A percentile compares a stretch with the other conserved stretches of the same genome.
phyloP scores from a whole-genome alignment of 2,329 filamentous ascomycete species.

The Clonostachys solani region DNA sequence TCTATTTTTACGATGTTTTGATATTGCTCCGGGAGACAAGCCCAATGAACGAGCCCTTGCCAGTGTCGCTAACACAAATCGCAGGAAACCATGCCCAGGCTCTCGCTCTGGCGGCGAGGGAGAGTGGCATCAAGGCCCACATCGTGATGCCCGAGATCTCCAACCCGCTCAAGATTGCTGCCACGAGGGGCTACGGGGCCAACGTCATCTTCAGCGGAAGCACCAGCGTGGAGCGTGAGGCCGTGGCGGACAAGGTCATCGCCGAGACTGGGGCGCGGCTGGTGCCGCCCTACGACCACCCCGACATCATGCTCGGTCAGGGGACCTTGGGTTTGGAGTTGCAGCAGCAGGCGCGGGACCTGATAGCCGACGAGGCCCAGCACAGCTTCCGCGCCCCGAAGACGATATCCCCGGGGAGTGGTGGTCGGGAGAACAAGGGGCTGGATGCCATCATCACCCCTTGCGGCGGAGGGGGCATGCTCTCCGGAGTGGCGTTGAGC shows the following conservation, averaged over 20 bases:
- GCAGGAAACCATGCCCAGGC: conserved; percentile 93
- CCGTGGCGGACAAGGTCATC: conserved; percentile 65
- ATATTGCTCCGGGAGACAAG: not conserved
- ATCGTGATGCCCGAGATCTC: conserved; percentile 92
- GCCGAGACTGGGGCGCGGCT: conserved; percentile 70
- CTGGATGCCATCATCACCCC: conserved; percentile 76
- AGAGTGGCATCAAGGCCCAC: conserved; percentile 70
- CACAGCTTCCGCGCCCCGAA: conserved; percentile 2
- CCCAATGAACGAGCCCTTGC: not conserved
- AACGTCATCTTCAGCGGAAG: conserved; percentile 77
- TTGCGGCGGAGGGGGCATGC: conserved; percentile 83
- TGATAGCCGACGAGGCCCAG: conserved; percentile 31
- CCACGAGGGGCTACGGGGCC: conserved; percentile 74
- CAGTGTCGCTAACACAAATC: not conserved
- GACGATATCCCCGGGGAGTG: not conserved
- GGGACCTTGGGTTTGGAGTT: conserved; percentile 87
- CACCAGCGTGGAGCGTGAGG: conserved; percentile 77
- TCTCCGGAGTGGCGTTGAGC: conserved; percentile 76
- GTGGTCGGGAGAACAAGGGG: conserved; percentile 12
- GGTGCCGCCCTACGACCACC: conserved; percentile 89
- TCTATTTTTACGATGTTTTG: not conserved
- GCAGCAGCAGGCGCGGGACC: conserved; percentile 62
- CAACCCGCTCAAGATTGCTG: conserved; percentile 81
- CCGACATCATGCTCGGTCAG: conserved; percentile 87
- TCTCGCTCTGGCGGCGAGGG: conserved; percentile 76